Conservation (phyloP, 805 yeast genomes). For the Kockiozyma suomiensis region DNA sequence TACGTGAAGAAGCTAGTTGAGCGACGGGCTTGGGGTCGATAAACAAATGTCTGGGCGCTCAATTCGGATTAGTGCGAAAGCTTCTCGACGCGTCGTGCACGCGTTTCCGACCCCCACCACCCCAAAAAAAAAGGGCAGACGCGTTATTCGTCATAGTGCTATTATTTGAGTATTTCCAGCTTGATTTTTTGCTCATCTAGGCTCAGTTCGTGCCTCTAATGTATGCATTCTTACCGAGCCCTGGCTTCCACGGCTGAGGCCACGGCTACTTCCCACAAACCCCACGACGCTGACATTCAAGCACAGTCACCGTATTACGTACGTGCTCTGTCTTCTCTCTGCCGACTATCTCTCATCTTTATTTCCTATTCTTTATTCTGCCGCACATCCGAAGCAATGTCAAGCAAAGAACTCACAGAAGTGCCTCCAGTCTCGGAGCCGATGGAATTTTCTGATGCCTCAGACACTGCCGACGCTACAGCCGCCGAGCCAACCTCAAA, state of each 20-base stretch:
- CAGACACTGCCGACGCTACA: not conserved
- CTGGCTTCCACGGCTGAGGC: too few relatives aligned
- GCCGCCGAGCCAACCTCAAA: not conserved
- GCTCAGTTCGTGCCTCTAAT: too few relatives aligned
- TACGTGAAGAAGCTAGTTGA: not conserved
- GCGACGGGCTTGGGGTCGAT: not conserved
- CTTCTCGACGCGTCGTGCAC: conserved; percentile 3
- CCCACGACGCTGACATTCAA: too few relatives aligned
- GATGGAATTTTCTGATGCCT: not conserved
- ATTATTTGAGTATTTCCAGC: too few relatives aligned
- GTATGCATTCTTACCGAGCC: too few relatives aligned
- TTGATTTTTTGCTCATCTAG: too few relatives aligned
- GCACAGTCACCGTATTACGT: not conserved
- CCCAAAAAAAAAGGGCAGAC: not conserved
- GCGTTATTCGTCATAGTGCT: not conserved
- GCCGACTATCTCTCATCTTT: not conserved
- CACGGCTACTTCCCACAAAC: too few relatives aligned
- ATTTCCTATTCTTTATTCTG: not conserved
- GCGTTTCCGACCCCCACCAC: not conserved
- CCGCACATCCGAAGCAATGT: not conserved
- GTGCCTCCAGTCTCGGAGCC: not conserved
- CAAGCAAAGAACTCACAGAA: not conserved
- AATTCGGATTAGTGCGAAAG: not conserved
- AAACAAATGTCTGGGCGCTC: not conserved
- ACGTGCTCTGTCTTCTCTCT: too few relatives aligned